Evolutionary conservation across 75 land plant species (phyloP).

Genomic region (Isoetes taiwanensis): DNA sequence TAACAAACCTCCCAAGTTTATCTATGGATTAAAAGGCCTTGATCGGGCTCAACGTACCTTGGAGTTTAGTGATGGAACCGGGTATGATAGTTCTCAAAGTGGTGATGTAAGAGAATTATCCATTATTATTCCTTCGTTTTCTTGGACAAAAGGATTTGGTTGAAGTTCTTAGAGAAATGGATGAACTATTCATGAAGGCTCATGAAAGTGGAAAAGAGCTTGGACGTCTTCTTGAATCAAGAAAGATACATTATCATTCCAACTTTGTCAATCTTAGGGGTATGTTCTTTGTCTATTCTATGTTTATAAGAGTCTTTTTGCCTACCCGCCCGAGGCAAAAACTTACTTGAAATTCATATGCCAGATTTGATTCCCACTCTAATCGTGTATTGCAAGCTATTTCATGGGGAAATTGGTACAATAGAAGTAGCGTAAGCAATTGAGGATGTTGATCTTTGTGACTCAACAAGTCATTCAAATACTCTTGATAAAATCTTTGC

Average conservation of each 20-base stretch:
- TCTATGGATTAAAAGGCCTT: too few species aligned
- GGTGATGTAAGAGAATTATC: too few species aligned
- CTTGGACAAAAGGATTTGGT: slow-evolving; percentile 1
- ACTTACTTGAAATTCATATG: too few species aligned
- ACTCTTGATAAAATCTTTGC: not conserved
- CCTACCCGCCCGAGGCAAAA: not conserved
- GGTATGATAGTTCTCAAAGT: too few species aligned
- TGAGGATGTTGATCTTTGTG: not conserved
- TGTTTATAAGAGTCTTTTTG: not conserved
- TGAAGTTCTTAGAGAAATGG: slow-evolving; percentile 1
- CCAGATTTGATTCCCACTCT: slow-evolving; percentile 4
- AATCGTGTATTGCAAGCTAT: not conserved
- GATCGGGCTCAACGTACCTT: too few species aligned
- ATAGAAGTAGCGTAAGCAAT: not conserved
- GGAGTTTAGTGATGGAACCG: too few species aligned
- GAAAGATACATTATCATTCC: slow-evolving; percentile 6
- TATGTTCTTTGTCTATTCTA: not conserved
- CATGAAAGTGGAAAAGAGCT: not conserved
- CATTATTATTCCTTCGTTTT: too few species aligned
- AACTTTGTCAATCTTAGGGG: not conserved
- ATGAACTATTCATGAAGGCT: not conserved
- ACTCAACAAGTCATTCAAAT: too few species aligned
- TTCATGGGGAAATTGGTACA: slow-evolving; percentile 1
- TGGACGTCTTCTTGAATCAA: not conserved
- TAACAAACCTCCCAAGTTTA: too few species aligned